phyloP scores from a whole-genome alignment of 768 basidiomycete genomes.

The Leucocoprinus leucothites region DNA sequence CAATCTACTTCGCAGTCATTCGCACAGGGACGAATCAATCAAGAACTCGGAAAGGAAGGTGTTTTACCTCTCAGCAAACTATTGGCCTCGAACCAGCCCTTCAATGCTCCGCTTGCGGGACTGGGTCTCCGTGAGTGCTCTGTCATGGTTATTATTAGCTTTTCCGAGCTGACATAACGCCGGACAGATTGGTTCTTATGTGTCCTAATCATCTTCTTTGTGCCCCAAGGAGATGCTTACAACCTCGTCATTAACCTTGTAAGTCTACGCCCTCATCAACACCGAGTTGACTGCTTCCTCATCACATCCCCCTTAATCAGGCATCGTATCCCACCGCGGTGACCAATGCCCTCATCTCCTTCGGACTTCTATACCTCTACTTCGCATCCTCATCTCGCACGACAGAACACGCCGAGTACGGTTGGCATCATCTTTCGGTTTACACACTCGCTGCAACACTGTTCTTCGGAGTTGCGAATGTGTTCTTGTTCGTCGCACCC shows the following conservation, averaged over 20 bases:
- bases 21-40: constrained; percentile 39
- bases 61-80: constrained; percentile 52
- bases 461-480: constrained; percentile 57
- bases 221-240: constrained; percentile 61
- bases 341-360: constrained; percentile 45
- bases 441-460: constrained; percentile 13
- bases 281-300: too few relatives aligned
- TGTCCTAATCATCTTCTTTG: constrained; percentile 26
- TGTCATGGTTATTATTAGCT: too few relatives aligned
- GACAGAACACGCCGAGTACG: neutral
- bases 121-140: constrained; percentile 43
- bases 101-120: constrained; percentile 51
- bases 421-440: neutral
- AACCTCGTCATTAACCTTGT: constrained; percentile 52
- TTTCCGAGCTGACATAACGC: constrained; percentile 2
- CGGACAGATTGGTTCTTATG: constrained; percentile 28
- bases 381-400: neutral
- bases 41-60: constrained; percentile 57
- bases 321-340: constrained; percentile 41
- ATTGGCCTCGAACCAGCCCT: constrained; percentile 56
- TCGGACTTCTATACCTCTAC: constrained; percentile 38
- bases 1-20: constrained; percentile 15
- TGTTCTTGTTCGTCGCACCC: constrained; percentile 56
- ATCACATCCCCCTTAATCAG: constrained; percentile 10
- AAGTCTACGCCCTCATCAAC: too few relatives aligned